Evolutionary conservation across 768 basidiomycete species (phyloP).

Genomic region (Terana coerulea): DNA sequence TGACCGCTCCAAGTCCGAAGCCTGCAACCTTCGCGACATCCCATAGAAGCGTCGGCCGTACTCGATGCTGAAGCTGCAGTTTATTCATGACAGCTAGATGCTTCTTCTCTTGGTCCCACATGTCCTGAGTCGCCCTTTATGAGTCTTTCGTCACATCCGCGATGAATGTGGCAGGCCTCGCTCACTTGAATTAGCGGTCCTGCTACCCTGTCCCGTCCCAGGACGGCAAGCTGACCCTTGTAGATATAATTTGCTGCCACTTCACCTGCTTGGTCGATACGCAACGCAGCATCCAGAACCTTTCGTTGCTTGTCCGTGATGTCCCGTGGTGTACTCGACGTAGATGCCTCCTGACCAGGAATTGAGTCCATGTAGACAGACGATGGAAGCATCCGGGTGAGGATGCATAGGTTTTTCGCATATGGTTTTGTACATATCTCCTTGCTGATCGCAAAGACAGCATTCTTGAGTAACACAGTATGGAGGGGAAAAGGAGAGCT

Average conservation of each 20-base stretch:
- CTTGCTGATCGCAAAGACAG: neutral
- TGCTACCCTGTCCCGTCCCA: slow-evolving; percentile 53
- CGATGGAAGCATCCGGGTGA: slow-evolving; percentile 33
- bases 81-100: slow-evolving; percentile 86
- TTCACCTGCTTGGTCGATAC: slow-evolving; percentile 96
- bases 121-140: slow-evolving; percentile 53
- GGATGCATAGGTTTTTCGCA: neutral
- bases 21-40: slow-evolving; percentile 86
- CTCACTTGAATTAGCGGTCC: slow-evolving; percentile 45
- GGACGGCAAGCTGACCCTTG: slow-evolving; percentile 75
- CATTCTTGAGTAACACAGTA: neutral
- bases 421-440: neutral
- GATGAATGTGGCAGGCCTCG: neutral
- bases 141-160: neutral
- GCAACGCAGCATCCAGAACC: slow-evolving; percentile 61
- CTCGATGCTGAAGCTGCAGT: slow-evolving; percentile 75
- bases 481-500: neutral
- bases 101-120: slow-evolving; percentile 98
- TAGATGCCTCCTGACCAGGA: slow-evolving; percentile 34
- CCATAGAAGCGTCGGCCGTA: slow-evolving; percentile 80
- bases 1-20: slow-evolving; percentile 80
- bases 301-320: slow-evolving; percentile 47
- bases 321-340: slow-evolving; percentile 51
- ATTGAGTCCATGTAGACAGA: slow-evolving; percentile 43
- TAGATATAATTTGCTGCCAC: slow-evolving; percentile 97